These are phyloP conservation scores for Glycyrrhiza uralensis DNA, from an alignment of 306 rosid species.

Conservation along the genomic window DNA sequence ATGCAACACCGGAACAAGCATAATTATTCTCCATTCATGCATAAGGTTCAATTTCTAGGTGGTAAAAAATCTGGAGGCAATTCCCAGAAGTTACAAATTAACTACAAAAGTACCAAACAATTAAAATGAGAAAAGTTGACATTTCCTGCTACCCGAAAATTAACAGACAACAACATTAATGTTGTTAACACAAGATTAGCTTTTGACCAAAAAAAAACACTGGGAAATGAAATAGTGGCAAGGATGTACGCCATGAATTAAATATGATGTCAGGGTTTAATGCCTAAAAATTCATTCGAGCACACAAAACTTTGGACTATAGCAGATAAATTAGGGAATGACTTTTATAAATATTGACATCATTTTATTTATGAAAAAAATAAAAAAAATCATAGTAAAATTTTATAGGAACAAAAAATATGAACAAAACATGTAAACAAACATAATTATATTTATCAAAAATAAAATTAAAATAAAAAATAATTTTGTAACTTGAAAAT, in stretches of 20 bases:
- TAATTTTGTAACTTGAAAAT: too few species aligned
- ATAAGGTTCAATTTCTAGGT: not conserved
- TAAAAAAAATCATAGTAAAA: too few species aligned
- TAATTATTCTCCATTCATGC: not conserved
- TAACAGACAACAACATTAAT: not conserved
- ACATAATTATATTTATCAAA: too few species aligned
- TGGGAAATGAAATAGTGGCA: not conserved
- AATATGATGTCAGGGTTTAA: not conserved
- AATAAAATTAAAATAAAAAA: too few species aligned
- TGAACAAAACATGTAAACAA: too few species aligned
- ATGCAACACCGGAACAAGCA: not conserved
- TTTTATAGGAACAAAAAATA: too few species aligned
- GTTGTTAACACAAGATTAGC: not conserved
- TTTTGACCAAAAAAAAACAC: too few species aligned
- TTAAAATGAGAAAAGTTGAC: not conserved
- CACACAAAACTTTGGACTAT: not conserved
- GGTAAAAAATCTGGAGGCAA: not conserved
- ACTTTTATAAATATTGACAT: not conserved
- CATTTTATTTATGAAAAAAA: too few species aligned
- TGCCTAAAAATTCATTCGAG: not conserved
- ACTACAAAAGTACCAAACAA: not conserved
- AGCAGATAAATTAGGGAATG: not conserved
- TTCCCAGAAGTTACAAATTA: not conserved
- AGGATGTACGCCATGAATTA: conserved; percentile 10
- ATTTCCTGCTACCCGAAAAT: not conserved